Conservation (phyloP, 495 filamentous ascomycete genomes). For the Xylaria venustula region DNA sequence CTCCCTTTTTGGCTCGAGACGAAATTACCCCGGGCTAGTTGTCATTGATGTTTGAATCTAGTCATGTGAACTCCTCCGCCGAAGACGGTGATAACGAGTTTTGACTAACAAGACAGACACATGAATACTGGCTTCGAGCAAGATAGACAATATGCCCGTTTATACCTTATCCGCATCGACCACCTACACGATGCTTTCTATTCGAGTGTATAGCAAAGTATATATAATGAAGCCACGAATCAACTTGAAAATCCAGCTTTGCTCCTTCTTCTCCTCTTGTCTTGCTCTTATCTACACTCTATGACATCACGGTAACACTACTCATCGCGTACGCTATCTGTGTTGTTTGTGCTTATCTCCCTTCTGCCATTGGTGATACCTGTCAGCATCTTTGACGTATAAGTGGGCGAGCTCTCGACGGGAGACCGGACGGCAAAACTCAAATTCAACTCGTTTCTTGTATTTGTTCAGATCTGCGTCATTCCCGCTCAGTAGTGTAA, state of each 20-base stretch:
- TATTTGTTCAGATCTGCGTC: not conserved
- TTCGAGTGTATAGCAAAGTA: no score
- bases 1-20: no score
- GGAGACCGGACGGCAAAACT: not conserved
- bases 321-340: not conserved
- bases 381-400: not conserved
- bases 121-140: not conserved
- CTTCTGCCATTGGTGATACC: not conserved
- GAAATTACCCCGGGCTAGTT: not conserved
- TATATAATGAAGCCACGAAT: no score
- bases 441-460: not conserved
- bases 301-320: slow-evolving; percentile 1
- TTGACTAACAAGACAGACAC: not conserved
- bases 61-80: slow-evolving; percentile 5
- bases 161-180: not conserved
- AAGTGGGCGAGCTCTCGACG: not conserved
- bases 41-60: slow-evolving; percentile 1
- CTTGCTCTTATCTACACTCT: no score
- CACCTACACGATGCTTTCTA: not conserved
- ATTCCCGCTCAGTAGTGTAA: not conserved
- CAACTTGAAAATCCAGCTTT: not conserved
- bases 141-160: not conserved
- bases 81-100: slow-evolving; percentile 2
- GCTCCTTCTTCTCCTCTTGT: no score
- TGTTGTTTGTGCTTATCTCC: not conserved